These are phyloP conservation scores for Pythium volutum DNA, from an alignment of 352 stramenopile species.

Conservation along the genomic window DNA sequence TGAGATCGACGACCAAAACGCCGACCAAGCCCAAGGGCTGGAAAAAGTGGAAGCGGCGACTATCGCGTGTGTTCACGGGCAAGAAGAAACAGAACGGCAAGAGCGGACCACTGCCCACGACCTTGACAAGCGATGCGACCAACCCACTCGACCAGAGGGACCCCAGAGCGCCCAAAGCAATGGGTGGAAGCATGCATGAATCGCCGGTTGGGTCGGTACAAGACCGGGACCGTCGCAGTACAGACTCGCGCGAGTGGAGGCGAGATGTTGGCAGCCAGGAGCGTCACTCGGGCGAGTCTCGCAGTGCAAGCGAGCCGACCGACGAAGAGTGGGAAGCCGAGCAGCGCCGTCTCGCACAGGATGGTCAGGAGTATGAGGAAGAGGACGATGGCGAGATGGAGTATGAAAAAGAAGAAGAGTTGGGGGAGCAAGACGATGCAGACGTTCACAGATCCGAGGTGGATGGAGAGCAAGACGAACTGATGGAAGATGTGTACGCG, in stretches of 20 bases:
- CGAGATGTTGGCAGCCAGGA: background rate
- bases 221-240: background rate
- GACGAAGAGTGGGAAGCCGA: slow-evolving; percentile 13
- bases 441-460: background rate
- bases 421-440: background rate
- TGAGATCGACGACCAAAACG: background rate
- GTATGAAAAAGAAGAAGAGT: background rate
- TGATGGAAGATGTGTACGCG: background rate
- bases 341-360: background rate
- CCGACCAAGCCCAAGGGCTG: slow-evolving; percentile 22
- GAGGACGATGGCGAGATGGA: background rate
- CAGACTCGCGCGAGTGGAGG: background rate
- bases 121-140: too few species aligned
- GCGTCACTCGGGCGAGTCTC: background rate
- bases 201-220: slow-evolving; percentile 4
- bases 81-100: slow-evolving; percentile 10
- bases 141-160: background rate
- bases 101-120: background rate
- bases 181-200: background rate
- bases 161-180: background rate
- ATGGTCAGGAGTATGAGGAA: slow-evolving; percentile 2
- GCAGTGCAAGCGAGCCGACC: background rate
- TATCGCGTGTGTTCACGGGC: slow-evolving; percentile 19
- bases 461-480: background rate
- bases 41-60: slow-evolving; percentile 24